A percentile compares a stretch with the other conserved stretches of the same genome.
These are phyloP conservation scores for Neospermospora avenae DNA, from an alignment of 2,329 filamentous ascomycete genomes.

Conservation along the genomic window DNA sequence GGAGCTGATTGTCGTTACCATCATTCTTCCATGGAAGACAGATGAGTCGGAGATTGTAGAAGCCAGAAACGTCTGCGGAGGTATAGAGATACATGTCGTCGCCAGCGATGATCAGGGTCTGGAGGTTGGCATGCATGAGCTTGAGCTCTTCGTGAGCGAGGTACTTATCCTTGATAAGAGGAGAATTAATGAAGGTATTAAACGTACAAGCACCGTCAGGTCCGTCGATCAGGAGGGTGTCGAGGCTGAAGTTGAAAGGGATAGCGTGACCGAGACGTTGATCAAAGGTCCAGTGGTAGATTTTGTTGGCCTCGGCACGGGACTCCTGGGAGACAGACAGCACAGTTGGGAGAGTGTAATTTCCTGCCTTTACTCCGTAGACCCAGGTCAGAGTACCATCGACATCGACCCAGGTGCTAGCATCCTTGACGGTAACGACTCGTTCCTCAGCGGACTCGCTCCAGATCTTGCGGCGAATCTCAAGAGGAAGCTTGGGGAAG, in stretches of 20 bases:
- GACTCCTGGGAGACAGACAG: not conserved
- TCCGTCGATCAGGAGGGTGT: slow-evolving; percentile 7
- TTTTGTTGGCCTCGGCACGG: not conserved
- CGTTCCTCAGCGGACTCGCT: not conserved
- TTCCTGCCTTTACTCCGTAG: not conserved
- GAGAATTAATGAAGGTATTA: slow-evolving; percentile 1
- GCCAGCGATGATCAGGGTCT: slow-evolving; percentile 4
- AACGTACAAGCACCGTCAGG: not conserved
- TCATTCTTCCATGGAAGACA: not conserved
- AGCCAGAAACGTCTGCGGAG: slow-evolving; percentile 3
- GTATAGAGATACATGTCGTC: slow-evolving; percentile 7
- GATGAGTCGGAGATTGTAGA: slow-evolving; percentile 5
- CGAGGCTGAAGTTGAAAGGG: slow-evolving; percentile 2
- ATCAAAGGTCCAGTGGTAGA: slow-evolving; percentile 6
- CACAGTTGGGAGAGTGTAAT: not conserved
- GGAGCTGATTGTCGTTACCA: not conserved
- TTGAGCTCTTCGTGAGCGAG: not conserved
- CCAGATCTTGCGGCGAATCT: slow-evolving; percentile 8
- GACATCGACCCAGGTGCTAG: not conserved
- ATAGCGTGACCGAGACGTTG: slow-evolving; percentile 2
- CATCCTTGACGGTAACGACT: slow-evolving; percentile 2
- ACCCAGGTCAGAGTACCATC: not conserved
- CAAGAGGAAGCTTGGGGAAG: slow-evolving; percentile 4
- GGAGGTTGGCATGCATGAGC: slow-evolving; percentile 7
- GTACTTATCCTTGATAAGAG: not conserved